A percentile compares a stretch with the other conserved stretches of the same genome.
Conservation (phyloP, 2,329 filamentous ascomycete genomes). For the Aspergillus costaricaensis region DNA sequence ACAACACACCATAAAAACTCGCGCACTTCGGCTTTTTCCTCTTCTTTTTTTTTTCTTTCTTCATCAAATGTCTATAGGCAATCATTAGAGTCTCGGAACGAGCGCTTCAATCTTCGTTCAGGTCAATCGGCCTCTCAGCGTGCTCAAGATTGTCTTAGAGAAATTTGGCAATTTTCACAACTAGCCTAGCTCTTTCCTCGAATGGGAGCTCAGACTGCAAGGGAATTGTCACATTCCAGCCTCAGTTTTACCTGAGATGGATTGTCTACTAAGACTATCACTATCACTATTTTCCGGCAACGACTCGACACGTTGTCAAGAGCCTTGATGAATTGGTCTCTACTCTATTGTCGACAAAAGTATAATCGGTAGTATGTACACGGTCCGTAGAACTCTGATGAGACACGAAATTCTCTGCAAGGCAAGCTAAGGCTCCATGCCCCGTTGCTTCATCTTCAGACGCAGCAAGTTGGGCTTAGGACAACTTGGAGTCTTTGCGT, state of each 20-base stretch:
- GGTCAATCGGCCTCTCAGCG: conserved; percentile 79
- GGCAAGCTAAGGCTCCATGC: conserved; percentile 36
- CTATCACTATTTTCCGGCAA: not conserved
- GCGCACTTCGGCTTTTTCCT: conserved; percentile 33
- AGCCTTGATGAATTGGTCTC: not conserved
- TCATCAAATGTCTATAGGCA: conserved; percentile 68
- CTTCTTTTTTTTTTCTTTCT: conserved; percentile 52
- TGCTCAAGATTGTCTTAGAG: conserved; percentile 98
- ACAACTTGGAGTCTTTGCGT: conserved; percentile 77
- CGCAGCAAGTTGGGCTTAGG: conserved; percentile 77
- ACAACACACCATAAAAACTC: conserved; percentile 31
- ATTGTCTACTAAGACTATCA: not conserved
- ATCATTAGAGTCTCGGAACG: conserved; percentile 99
- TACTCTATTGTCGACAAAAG: not conserved
- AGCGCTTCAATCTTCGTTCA: conserved; percentile 86
- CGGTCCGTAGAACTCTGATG: not conserved
- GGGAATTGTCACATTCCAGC: conserved; percentile 46
- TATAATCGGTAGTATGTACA: conserved; percentile 11
- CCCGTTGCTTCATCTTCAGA: conserved; percentile 81
- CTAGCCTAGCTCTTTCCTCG: conserved; percentile 64
- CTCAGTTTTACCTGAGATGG: not conserved
- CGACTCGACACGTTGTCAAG: not conserved
- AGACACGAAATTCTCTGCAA: too few species aligned
- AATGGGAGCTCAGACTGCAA: conserved; percentile 57
- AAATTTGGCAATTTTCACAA: conserved; percentile 70